A percentile compares a stretch with the other conserved stretches of the same genome.
phyloP scores from a whole-genome alignment of 371 early-diverging fungal species.

The Rhizopus stolonifer region DNA sequence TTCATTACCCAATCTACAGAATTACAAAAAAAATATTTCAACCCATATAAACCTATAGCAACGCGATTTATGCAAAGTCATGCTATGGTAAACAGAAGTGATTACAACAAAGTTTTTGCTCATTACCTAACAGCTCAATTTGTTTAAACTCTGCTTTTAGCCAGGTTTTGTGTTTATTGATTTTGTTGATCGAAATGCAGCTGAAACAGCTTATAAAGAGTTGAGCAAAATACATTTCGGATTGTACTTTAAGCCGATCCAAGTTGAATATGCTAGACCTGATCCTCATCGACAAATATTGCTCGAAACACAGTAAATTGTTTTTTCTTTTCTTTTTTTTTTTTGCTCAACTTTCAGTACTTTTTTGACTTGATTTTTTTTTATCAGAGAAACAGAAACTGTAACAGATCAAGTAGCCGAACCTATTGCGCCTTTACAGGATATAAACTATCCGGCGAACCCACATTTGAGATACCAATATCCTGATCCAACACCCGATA shows the following conservation, averaged over 20 bases:
- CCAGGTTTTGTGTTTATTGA: conserved; percentile 53
- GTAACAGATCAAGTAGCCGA: conserved; percentile 1
- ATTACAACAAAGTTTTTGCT: too few relatives aligned
- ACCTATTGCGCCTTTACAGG: conserved; percentile 12
- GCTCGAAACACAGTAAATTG: not conserved
- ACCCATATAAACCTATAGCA: conserved; percentile 30
- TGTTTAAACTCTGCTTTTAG: not conserved
- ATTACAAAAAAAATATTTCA: conserved; percentile 27
- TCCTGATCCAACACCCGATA: conserved; percentile 57
- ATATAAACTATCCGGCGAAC: conserved; percentile 42
- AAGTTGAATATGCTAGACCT: conserved; percentile 51
- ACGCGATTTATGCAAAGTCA: conserved; percentile 37
- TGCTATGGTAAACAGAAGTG: conserved; percentile 33
- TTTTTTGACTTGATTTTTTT: not conserved
- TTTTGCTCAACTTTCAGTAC: not conserved
- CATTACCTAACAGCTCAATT: not conserved
- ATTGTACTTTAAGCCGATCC: conserved; percentile 29
- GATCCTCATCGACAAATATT: conserved; percentile 22
- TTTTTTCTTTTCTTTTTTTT: too few relatives aligned
- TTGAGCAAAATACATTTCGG: conserved; percentile 31
- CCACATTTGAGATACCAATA: conserved; percentile 53
- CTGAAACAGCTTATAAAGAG: conserved; percentile 33
- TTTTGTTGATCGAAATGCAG: conserved; percentile 42
- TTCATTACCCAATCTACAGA: conserved; percentile 22
- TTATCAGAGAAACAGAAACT: not conserved